Conservation (phyloP, 495 filamentous ascomycete genomes). For the Lasiosphaeriaceae sp. region DNA sequence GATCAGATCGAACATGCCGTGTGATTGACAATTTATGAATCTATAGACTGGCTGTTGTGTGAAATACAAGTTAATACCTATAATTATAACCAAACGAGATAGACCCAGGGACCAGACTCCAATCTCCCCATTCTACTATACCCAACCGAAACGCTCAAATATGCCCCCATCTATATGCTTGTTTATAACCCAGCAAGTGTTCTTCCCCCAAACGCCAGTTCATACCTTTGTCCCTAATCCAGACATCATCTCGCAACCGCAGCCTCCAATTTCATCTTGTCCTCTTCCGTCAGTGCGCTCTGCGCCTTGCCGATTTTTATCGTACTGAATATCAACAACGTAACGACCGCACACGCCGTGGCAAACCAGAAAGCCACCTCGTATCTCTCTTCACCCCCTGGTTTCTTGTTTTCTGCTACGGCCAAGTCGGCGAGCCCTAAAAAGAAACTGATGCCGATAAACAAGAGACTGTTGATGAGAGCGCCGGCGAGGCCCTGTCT, state of each 20-base stretch:
- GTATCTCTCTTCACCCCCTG: constrained; percentile 49
- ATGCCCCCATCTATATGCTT: no score
- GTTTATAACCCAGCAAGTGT: no score
- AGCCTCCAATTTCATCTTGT: constrained; percentile 7
- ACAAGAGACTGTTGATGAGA: constrained; percentile 50
- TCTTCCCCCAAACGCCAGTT: no score
- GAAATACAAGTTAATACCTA: no score
- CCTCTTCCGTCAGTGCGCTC: constrained; percentile 54
- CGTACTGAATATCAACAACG: constrained; percentile 54
- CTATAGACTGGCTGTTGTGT: no score
- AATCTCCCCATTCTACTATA: no score
- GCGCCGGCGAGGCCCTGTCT: constrained; percentile 77
- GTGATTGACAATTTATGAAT: no score
- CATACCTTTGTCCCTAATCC: no score
- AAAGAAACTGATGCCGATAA: constrained; percentile 80
- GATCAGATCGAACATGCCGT: no score
- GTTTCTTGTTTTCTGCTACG: constrained; percentile 44
- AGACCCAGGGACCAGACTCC: no score
- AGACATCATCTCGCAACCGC: neutral
- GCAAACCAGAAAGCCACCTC: constrained; percentile 68
- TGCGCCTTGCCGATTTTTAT: constrained; percentile 64
- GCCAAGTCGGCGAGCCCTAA: constrained; percentile 71
- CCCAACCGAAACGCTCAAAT: no score
- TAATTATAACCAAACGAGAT: no score
- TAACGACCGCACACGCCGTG: constrained; percentile 51